These are phyloP conservation scores for Thuja plicata DNA, from an alignment of 83 land plant species.

Conservation along the genomic window DNA sequence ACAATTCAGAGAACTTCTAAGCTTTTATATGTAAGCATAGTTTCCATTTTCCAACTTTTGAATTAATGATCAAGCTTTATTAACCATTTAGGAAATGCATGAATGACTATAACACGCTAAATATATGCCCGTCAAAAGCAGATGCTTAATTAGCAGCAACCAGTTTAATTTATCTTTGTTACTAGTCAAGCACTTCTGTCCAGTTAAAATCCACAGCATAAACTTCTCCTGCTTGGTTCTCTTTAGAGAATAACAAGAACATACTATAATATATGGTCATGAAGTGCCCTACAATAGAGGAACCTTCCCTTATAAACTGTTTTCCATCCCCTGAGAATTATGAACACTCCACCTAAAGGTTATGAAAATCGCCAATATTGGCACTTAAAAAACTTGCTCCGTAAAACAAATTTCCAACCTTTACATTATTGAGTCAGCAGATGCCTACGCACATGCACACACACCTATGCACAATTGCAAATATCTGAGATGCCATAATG, in stretches of 20 bases:
- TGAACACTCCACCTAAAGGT: background rate
- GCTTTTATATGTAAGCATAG: background rate
- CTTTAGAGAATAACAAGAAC: background rate
- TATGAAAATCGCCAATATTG: background rate
- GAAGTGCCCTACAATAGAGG: background rate
- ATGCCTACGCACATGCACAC: background rate
- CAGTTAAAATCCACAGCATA: background rate
- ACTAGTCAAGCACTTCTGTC: background rate
- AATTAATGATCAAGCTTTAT: background rate
- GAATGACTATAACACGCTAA: background rate
- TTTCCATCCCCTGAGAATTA: background rate
- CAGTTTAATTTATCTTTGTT: background rate
- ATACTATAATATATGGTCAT: background rate
- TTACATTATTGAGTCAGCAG: background rate
- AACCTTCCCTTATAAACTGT: background rate
- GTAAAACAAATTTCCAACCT: background rate
- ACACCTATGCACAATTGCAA: background rate
- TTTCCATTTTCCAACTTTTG: background rate
- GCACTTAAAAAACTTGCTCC: background rate
- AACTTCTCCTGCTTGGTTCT: background rate
- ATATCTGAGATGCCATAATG: background rate
- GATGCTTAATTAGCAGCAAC: background rate
- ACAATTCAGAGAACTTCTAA: background rate
- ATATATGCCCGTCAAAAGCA: background rate
- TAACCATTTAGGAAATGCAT: background rate